Conservation (phyloP, 2,329 filamentous ascomycete species). For the Moelleriella libera region DNA sequence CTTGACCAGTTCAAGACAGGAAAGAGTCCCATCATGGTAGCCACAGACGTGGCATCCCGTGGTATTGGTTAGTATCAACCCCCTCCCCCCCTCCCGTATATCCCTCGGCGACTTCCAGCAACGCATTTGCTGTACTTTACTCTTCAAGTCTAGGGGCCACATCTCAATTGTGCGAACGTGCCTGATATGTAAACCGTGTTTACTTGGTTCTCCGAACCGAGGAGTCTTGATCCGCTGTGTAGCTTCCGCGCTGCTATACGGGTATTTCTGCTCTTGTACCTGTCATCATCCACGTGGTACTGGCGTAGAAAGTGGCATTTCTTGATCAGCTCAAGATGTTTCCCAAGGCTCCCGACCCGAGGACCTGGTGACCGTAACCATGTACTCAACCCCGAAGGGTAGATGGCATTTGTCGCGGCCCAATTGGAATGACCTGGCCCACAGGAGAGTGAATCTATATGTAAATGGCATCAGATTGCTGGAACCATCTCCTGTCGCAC, state of each 20-base stretch:
- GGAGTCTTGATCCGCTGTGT: slow-evolving; percentile 63
- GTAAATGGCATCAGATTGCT: slow-evolving; percentile 37
- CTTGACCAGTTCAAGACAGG: slow-evolving; percentile 98
- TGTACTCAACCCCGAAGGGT: slow-evolving; percentile 20
- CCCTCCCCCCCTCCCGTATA: slow-evolving; percentile 28
- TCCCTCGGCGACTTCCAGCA: slow-evolving; percentile 42
- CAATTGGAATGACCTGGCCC: slow-evolving; percentile 42
- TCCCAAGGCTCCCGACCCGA: slow-evolving; percentile 43
- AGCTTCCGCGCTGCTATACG: slow-evolving; percentile 47
- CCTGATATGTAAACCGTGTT: slow-evolving; percentile 69
- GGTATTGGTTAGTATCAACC: slow-evolving; percentile 94
- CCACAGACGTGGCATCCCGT: slow-evolving; percentile 98
- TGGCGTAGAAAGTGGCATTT: slow-evolving; percentile 64
- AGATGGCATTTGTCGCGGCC: slow-evolving; percentile 39
- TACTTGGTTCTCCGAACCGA: slow-evolving; percentile 64
- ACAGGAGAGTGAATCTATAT: slow-evolving; percentile 37
- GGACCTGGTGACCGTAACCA: slow-evolving; percentile 36
- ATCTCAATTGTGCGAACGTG: slow-evolving; percentile 80
- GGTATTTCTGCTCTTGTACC: slow-evolving; percentile 64
- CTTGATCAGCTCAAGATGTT: slow-evolving; percentile 65
- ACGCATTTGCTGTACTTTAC: slow-evolving; percentile 62
- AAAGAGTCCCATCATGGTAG: slow-evolving; percentile 99
- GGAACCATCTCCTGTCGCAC: slow-evolving; percentile 26
- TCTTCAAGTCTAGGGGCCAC: slow-evolving; percentile 72
- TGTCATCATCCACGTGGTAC: slow-evolving; percentile 44